Evolutionary conservation across 257 asterid species (phyloP), one percentile per base, ranked within the genome.

Genomic region (Petrea volubilis): DNA sequence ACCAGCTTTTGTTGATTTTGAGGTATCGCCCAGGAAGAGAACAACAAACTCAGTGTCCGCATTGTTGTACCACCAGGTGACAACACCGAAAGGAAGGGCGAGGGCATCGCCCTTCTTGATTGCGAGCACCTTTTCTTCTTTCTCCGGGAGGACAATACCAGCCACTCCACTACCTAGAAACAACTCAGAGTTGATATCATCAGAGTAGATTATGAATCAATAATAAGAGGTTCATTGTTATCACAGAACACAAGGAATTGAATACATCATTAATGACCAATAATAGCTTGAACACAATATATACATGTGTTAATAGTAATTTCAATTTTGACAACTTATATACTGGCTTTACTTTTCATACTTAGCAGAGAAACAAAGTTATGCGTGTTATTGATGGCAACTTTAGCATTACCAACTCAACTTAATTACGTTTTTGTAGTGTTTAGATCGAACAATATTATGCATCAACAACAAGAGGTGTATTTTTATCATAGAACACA

Each of bases 21-120:
- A 49, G 66, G 90, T 84, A 33, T 84, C 85, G 0, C 90, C 87
- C 2, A 84, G 89, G 89, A 84, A 84, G 65, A 84, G 89, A 14
- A 84, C 18, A 23, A 73, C 80, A 9, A 84, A 79, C 29, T 79
- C 86, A 20, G 85, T 17, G 46, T 84, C 97, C 14, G 85, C 90
- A 64, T 88, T 86, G 94, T 92, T 92, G 84, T 82, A 86, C 91
- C 93, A 90, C 96, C 98, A 92, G 44, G 93, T 85, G 25, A 86
- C 91, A 5, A 86, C 95, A 2, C 98, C 98, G 60, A 92, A 92
- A 17, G 98, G 98, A 13, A 92, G 82, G 43, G 97, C 98, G 34
- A 92, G 73, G 33, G 97, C 83, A 23, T 92, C 98, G 6, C 97
- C 98, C 75, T 80, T 86, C 88, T 90, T 92, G 68, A 92, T 90